Conservation (phyloP, 2,329 filamentous ascomycete species). For the Trichoderma polysporum region DNA sequence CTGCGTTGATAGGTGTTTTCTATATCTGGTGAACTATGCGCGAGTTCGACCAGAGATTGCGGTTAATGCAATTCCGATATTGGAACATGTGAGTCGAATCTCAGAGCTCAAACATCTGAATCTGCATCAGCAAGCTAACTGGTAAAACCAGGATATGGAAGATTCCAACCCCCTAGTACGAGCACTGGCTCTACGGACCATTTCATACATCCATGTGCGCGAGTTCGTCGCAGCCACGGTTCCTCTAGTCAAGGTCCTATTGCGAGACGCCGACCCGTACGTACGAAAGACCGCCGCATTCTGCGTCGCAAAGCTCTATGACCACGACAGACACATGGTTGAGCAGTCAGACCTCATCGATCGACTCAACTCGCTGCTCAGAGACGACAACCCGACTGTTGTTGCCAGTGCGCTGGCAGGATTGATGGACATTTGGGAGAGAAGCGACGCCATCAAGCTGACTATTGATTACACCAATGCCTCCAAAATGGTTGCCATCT, state of each 20-base stretch:
- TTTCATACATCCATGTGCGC: constrained; percentile 95
- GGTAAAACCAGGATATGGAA: constrained; percentile 73
- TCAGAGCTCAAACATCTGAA: constrained; percentile 6
- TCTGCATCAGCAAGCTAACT: constrained; percentile 15
- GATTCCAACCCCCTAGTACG: constrained; percentile 89
- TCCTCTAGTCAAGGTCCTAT: constrained; percentile 75
- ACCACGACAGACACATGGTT: constrained; percentile 88
- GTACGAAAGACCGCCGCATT: constrained; percentile 97
- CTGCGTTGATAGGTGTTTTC: constrained; percentile 72
- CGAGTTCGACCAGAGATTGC: constrained; percentile 92
- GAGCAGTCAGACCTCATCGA: constrained; percentile 92
- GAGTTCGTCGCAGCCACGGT: constrained; percentile 94
- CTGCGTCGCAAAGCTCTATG: constrained; percentile 95
- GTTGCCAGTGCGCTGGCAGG: constrained; percentile 90
- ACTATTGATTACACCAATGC: constrained; percentile 98
- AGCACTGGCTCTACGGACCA: constrained; percentile 87
- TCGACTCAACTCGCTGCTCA: constrained; percentile 80
- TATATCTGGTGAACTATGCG: constrained; percentile 96
- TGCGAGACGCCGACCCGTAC: constrained; percentile 88
- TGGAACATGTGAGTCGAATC: constrained; percentile 65
- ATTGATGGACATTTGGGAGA: constrained; percentile 97
- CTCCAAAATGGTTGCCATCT: constrained; percentile 95
- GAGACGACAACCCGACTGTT: constrained; percentile 96
- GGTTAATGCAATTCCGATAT: constrained; percentile 83
- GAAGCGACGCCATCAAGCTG: constrained; percentile 94